These are phyloP conservation scores for Actinomortierella ambigua DNA, from an alignment of 371 early-diverging fungal genomes.

Conservation along the genomic window DNA sequence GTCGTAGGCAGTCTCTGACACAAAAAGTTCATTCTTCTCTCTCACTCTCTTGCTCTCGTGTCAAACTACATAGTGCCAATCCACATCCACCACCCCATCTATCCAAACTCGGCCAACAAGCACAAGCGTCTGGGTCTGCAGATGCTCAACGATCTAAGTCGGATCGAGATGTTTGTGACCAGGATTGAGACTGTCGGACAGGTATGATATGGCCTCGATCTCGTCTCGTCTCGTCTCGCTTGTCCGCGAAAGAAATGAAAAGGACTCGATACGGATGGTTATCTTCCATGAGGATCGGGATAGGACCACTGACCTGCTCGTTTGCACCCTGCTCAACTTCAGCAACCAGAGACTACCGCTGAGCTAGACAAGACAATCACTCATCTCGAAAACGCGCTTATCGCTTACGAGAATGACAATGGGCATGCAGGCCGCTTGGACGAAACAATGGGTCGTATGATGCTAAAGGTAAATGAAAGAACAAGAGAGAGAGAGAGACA, in stretches of 20 bases:
- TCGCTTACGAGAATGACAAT: slow-evolving; percentile 30
- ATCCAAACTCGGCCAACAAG: slow-evolving; percentile 42
- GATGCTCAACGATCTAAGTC: slow-evolving; percentile 42
- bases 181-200: slow-evolving; percentile 37
- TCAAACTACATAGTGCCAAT: slow-evolving; percentile 25
- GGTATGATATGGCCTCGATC: slow-evolving; percentile 13
- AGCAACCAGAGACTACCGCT: slow-evolving; percentile 28
- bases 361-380: slow-evolving; percentile 28
- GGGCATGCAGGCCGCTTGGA: slow-evolving; percentile 14
- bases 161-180: slow-evolving; percentile 38
- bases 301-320: too few relatives aligned
- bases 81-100: slow-evolving; percentile 39
- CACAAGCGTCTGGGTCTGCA: slow-evolving; percentile 43
- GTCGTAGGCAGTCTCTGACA: background rate
- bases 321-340: too few relatives aligned
- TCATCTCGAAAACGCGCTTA: slow-evolving; percentile 33
- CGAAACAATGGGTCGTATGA: slow-evolving; percentile 22
- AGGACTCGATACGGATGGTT: too few relatives aligned
- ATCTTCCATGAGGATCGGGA: too few relatives aligned
- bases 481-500: too few relatives aligned
- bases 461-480: slow-evolving; percentile 25
- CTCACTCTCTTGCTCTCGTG: background rate
- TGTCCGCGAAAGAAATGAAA: too few relatives aligned
- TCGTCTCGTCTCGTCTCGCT: too few relatives aligned
- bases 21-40: background rate